Evolutionary conservation across 2,329 filamentous ascomycete genomes (phyloP).

Genomic region (Rachicladosporium sp.): DNA sequence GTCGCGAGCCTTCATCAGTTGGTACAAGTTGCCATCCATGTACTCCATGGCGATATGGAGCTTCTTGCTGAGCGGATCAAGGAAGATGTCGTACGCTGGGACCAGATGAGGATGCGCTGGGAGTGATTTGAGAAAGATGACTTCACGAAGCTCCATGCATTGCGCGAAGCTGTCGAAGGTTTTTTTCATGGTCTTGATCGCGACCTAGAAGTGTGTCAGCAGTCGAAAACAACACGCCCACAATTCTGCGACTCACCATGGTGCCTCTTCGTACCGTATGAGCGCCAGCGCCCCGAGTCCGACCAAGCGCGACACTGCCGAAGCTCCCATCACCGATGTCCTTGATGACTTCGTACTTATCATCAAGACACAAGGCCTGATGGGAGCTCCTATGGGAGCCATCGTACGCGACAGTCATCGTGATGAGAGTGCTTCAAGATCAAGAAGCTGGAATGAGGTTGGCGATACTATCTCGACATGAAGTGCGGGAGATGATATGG

Average conservation of each 20-base stretch:
- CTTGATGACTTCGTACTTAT: conserved; percentile 92
- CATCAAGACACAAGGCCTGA: conserved; percentile 55
- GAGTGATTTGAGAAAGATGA: conserved; percentile 86
- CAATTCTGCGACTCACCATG: conserved; percentile 52
- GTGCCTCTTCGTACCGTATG: conserved; percentile 81
- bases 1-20: conserved; percentile 95
- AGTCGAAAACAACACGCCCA: background rate
- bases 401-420: conserved; percentile 64
- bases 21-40: conserved; percentile 98
- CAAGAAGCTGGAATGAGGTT: no score
- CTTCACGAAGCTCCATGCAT: conserved; percentile 87
- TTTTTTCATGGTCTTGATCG: conserved; percentile 99
- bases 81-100: conserved; percentile 94
- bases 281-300: conserved; percentile 81
- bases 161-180: conserved; percentile 84
- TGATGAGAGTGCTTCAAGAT: conserved; percentile 18
- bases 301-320: conserved; percentile 83
- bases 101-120: conserved; percentile 84
- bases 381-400: conserved; percentile 32
- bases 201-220: conserved; percentile 50
- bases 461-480: conserved; percentile 4
- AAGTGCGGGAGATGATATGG: conserved; percentile 1
- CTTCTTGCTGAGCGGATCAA: conserved; percentile 91
- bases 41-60: conserved; percentile 98
- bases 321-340: conserved; percentile 99